Percentiles rank a stretch among this genome's conserved stretches.
These are phyloP conservation scores for Logfia minima DNA, from an alignment of 129 eudicot species.

Conservation along the genomic window DNA sequence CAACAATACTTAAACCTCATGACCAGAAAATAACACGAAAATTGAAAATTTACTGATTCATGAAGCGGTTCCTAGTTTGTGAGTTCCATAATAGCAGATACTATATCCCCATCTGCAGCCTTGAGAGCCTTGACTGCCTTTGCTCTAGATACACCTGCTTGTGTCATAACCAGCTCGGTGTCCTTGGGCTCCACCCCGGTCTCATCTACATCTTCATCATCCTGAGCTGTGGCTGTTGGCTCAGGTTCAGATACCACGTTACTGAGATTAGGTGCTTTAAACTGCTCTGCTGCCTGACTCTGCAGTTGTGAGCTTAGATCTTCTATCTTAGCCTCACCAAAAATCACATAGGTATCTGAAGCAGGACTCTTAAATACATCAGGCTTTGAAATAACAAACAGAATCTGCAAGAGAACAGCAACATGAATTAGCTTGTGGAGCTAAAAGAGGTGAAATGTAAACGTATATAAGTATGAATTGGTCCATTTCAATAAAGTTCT, in stretches of 20 bases:
- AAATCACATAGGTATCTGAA: slow-evolving; percentile 13
- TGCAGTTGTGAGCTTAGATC: slow-evolving; percentile 9
- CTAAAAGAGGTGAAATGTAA: background rate
- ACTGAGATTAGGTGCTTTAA: slow-evolving; percentile 7
- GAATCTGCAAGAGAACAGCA: background rate
- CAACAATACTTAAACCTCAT: background rate
- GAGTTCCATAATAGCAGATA: slow-evolving; percentile 18
- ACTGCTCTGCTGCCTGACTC: slow-evolving; percentile 6
- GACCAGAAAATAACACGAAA: background rate
- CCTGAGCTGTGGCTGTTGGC: background rate
- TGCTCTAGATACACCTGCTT: slow-evolving; percentile 2
- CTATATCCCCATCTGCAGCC: slow-evolving; percentile 14
- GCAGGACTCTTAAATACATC: slow-evolving; percentile 18
- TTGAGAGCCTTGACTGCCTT: slow-evolving; percentile 12
- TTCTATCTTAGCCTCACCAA: slow-evolving; percentile 15
- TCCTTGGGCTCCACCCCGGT: slow-evolving; percentile 12
- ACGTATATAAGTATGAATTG: too few relatives aligned
- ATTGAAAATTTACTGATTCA: background rate
- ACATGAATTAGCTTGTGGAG: background rate
- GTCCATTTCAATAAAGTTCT: too few relatives aligned
- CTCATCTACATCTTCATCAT: slow-evolving; percentile 12
- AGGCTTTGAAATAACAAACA: slow-evolving; percentile 11
- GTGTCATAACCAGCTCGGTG: slow-evolving; percentile 5
- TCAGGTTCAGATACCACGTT: background rate
- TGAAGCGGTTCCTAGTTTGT: background rate